A percentile compares a stretch with the other conserved stretches of the same genome.
phyloP scores from a whole-genome alignment of 2,329 filamentous ascomycete species.

The Cercospora sp. region DNA sequence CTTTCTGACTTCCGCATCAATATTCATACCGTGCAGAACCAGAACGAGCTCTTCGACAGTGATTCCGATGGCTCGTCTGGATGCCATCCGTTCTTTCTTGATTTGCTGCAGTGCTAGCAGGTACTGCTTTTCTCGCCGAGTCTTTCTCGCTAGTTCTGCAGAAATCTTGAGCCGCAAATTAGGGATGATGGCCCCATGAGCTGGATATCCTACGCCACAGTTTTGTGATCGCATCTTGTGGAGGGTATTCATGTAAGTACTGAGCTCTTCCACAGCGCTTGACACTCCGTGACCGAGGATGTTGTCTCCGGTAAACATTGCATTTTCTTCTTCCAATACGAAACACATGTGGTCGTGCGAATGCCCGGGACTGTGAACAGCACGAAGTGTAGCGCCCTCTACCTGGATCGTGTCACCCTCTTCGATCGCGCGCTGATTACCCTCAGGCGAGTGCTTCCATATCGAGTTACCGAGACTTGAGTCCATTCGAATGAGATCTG shows the following conservation, averaged over 20 bases:
- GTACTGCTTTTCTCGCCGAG: slow-evolving; percentile 45
- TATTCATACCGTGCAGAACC: slow-evolving; percentile 44
- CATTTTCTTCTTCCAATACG: slow-evolving; percentile 40
- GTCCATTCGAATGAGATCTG: slow-evolving; percentile 41
- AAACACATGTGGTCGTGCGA: slow-evolving; percentile 41
- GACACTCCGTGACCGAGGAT: slow-evolving; percentile 42
- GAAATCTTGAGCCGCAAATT: slow-evolving; percentile 45
- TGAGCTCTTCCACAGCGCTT: slow-evolving; percentile 44
- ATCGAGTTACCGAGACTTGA: slow-evolving; percentile 34
- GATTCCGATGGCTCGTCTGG: slow-evolving; percentile 18
- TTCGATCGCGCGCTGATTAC: slow-evolving; percentile 38
- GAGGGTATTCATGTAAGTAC: slow-evolving; percentile 41
- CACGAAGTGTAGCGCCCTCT: slow-evolving; percentile 44
- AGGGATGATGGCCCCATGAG: slow-evolving; percentile 46
- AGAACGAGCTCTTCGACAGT: slow-evolving; percentile 48
- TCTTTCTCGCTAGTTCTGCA: slow-evolving; percentile 42
- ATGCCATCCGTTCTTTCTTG: slow-evolving; percentile 34
- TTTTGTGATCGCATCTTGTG: slow-evolving; percentile 38
- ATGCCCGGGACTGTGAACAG: slow-evolving; percentile 40
- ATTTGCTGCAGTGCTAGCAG: slow-evolving; percentile 38
- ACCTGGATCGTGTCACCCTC: slow-evolving; percentile 43
- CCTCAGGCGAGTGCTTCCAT: slow-evolving; percentile 42
- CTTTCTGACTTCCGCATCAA: slow-evolving; percentile 41
- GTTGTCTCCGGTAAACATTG: slow-evolving; percentile 45
- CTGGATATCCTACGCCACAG: slow-evolving; percentile 48